Base-by-base conservation (phyloP, 2,329 filamentous ascomycete genomes). In the Chrysoporthe deuterocubensis region DNA sequence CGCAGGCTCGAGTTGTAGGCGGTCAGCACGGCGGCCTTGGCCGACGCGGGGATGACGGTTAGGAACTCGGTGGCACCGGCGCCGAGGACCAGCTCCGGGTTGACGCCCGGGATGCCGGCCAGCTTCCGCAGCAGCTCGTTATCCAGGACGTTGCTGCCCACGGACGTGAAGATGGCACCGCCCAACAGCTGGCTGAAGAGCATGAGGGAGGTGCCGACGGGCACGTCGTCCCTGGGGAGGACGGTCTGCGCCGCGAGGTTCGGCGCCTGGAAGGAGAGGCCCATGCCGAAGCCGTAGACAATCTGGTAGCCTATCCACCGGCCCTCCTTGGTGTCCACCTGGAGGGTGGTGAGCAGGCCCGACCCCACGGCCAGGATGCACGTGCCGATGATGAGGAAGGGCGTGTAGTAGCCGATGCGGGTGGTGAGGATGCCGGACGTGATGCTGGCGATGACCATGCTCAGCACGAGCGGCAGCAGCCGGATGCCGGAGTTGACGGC, bases 1-100 rank as follows among this genome's bases (percentile, higher is more conserved):
- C 83, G 82, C 48, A 93, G 76, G 0, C 89, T 82, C 34, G 80
- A 75, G 74, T 92, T 92, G 78, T 93, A 93, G 0, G 83, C 87
- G 0, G 65, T 21, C 48, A 81, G 69, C 14, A 73, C 73, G 0
- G 64, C 48, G 0, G 60, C 62, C 48, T 64, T 70, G 48, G 73
- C 62, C 42, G 66, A 58, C 5, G 67, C 73, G 32, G 75, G 73
- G 16, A 78, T 71, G 42, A 40, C 32, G 13, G 73, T 21, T 8
- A 71, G 71, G 34, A 69, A 62, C 50, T 60, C 69, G 3, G 71
- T 76, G 60, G 71, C 71, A 60, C 72, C 71, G 52, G 63, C 67
- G 48, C 67, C 52, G 59, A 66, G 69, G 43, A 76, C 64, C 0
- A 66, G 37, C 3, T 54, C 21, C 5, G 71, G 21, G 42, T 73